Evolutionary conservation across 129 eudicot species (phyloP), one percentile per base, ranked within the genome.

Genomic region (Calendula officinalis): DNA sequence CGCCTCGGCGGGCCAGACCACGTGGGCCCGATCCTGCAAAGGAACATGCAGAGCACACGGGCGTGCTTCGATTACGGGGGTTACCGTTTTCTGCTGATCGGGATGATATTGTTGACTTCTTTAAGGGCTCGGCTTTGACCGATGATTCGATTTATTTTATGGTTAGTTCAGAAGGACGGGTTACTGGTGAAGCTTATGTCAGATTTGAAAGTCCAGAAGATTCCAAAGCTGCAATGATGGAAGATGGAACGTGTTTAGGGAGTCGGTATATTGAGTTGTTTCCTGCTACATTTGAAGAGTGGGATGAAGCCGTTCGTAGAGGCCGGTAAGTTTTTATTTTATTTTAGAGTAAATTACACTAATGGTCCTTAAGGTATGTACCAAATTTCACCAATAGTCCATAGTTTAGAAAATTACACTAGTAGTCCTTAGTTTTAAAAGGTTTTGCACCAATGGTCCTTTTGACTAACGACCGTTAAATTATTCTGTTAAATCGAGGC

Each of bases 101-200:
- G 63, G 95, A 85, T 17, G 98, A 85, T 36, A 78, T 92, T 52
- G 67, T 81, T 60, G 82, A 88, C 15, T 88, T 92, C 67, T 92
- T 91, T 49, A 83, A 86, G 67, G 88, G 83, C 52, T 85, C 77
- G 68, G 80, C n/a, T 8, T 77, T 92, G 10, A 53, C 83, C 3
- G 98, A 92, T 12, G 89, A 85, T 37, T 79, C 78, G 12, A 36
- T 88, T 61, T 88, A 79, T 88, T 75, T 92, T 42, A 77, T 86
- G 17, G 86, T 81, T 54, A 88, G 77, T 73, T 81, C 84, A 5
- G 91, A 84, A 50, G 96, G 96, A 45, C 79, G 96, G 64, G 89
- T 89, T 22, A 86, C 95, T 7, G 98, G 98, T 27, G 98, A 92
- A 64, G 96, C 98, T 0, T 83, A 81, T 80, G 98, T 92, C 56